Evolutionary conservation across 2,329 filamentous ascomycete species (phyloP), one percentile per base, ranked within the genome.

Genomic region (Colletotrichum endophyticum): DNA sequence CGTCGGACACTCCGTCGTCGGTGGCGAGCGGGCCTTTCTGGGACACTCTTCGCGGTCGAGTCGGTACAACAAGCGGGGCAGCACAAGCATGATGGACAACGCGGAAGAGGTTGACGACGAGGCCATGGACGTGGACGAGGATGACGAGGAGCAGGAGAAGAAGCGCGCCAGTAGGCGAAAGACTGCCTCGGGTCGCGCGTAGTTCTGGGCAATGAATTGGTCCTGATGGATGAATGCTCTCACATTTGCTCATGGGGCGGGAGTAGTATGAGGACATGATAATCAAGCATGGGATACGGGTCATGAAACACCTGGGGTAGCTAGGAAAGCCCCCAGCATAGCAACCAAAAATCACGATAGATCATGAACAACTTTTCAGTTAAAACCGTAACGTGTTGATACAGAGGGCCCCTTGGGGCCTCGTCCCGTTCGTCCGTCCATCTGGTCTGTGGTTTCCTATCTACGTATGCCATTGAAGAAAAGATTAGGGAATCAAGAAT

Each of bases 101-200:
- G 81, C 87, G 61, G 85, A 85, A 67, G 81, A 85, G 27, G 84
- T 85, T 3, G 86, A 87, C 6, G 87, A 88, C 34, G 88, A 89
- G 77, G 87, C 85, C 59, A 91, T 92, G 87, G 91, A 92, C 67
- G 80, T 92, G 32, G 91, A 93, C 63, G 88, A 89, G 13, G 88
- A 88, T 7, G 86, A 88, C 7, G 85, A 86, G 8, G 82, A 83
- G 2, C 88, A 87, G 66, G 86, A 83, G 77, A 88, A 86, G 85
- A 91, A 89, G 82, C 85, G 89, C 57, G 85, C 87, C 3, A 89
- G 87, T 78, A 88, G 89, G 77, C 86, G 90, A 73, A 92, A 91
- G 85, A 85, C 92, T 30, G 30, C 30, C 77, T 91, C 85, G 68
- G 19, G 44, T 53, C 44, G 44, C 44, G 44, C 44, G 44, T 53